Evolutionary conservation across 2,329 filamentous ascomycete genomes (phyloP).

Genomic region (Colletotrichum sp.): DNA sequence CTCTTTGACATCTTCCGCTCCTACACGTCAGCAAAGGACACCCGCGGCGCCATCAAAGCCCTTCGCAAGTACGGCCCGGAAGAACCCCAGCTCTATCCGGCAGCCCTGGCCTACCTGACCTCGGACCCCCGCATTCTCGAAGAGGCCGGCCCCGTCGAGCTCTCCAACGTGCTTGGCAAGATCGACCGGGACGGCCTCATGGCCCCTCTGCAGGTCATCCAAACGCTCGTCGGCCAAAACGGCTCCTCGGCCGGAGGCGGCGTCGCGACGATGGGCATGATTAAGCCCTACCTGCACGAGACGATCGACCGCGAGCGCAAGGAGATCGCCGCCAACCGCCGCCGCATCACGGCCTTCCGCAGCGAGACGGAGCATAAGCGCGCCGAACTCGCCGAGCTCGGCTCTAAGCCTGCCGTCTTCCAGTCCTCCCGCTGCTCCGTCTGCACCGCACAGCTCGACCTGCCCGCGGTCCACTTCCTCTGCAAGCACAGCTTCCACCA

Average conservation of each 20-base stretch:
- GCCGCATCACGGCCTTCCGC: slow-evolving; percentile 83
- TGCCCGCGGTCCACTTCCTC: slow-evolving; percentile 93
- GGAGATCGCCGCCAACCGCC: slow-evolving; percentile 82
- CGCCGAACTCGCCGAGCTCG: slow-evolving; percentile 78
- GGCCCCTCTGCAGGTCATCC: slow-evolving; percentile 95
- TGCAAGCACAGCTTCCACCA: slow-evolving; percentile 98
- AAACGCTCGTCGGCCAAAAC: slow-evolving; percentile 76
- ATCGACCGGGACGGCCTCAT: slow-evolving; percentile 92
- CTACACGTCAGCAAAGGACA: slow-evolving; percentile 92
- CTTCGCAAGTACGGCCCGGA: slow-evolving; percentile 89
- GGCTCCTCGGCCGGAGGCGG: slow-evolving; percentile 41
- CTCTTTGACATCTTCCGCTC: slow-evolving; percentile 96
- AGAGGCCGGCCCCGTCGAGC: slow-evolving; percentile 83
- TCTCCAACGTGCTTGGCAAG: slow-evolving; percentile 79
- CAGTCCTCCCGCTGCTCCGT: slow-evolving; percentile 87
- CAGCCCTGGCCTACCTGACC: slow-evolving; percentile 91
- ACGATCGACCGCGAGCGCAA: slow-evolving; percentile 89
- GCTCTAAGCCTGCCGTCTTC: slow-evolving; percentile 84
- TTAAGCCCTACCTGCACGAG: slow-evolving; percentile 88
- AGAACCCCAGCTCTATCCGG: slow-evolving; percentile 90
- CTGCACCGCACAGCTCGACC: slow-evolving; percentile 78
- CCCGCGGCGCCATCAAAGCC: slow-evolving; percentile 86
- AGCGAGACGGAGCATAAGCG: slow-evolving; percentile 82
- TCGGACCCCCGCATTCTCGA: slow-evolving; percentile 81
- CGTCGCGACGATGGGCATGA: slow-evolving; percentile 96